phyloP scores from a whole-genome alignment of 116 monocot genomes.

The Dioscorea cayenensis region DNA sequence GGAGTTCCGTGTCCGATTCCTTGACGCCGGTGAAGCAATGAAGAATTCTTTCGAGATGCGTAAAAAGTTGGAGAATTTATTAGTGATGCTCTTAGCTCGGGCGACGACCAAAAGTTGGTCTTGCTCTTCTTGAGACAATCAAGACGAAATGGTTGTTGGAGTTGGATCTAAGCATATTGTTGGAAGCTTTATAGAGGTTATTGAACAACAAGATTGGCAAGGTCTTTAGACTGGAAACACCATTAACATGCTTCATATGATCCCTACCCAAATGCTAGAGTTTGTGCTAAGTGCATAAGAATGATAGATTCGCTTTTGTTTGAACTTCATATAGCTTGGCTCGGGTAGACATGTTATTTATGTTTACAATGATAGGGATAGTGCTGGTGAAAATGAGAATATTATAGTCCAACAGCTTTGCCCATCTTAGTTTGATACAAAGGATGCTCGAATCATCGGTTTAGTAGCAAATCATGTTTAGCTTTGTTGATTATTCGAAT shows the following conservation, averaged over 20 bases:
- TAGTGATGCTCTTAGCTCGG: conserved; percentile 88
- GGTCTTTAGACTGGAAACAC: conserved; percentile 94
- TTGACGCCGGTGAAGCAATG: conserved; percentile 26
- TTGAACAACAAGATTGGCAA: conserved; percentile 76
- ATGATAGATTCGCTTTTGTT: no score
- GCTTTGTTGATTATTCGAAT: no score
- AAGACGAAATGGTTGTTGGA: conserved; percentile 96
- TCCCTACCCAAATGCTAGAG: conserved; percentile 92
- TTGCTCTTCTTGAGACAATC: conserved; percentile 94
- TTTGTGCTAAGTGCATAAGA: conserved; percentile 4
- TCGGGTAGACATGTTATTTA: no score
- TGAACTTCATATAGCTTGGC: no score
- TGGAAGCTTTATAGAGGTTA: no score
- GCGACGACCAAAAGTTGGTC: conserved; percentile 88
- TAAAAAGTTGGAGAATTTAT: conserved; percentile 83
- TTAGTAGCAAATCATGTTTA: no score
- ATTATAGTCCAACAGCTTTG: no score
- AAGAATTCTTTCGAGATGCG: conserved; percentile 34
- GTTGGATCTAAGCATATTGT: conserved; percentile 86
- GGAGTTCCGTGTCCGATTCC: conserved; percentile 26
- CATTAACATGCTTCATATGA: conserved; percentile 85
- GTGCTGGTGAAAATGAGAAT: no score
- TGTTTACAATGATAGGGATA: no score
- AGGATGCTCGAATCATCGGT: no score
- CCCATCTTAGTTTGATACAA: no score